phyloP scores from a whole-genome alignment of 768 basidiomycete genomes.

The Pleurotus giganteus region DNA sequence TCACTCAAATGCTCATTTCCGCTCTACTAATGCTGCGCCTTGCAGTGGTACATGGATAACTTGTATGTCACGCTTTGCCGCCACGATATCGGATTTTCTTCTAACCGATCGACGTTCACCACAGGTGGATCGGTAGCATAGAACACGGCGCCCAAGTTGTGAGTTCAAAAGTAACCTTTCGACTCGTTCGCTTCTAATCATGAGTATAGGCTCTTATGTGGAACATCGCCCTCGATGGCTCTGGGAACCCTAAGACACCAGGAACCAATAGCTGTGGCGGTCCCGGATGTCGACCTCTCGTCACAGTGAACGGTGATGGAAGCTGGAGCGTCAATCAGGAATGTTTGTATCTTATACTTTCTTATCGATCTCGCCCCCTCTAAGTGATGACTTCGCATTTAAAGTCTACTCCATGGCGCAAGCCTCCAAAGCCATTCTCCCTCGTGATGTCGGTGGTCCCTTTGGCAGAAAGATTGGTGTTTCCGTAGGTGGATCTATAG shows the following conservation, averaged over 20 bases:
- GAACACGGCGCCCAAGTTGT: conserved; percentile 30
- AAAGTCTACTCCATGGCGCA: conserved; percentile 73
- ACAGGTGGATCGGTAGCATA: conserved; percentile 27
- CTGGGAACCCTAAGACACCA: conserved; percentile 62
- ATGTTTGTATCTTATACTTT: conserved; percentile 38
- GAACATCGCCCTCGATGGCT: conserved; percentile 67
- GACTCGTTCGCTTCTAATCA: background rate
- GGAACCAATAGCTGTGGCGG: conserved; percentile 62
- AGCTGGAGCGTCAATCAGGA: conserved; percentile 71
- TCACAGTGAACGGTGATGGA: conserved; percentile 62
- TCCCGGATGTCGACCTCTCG: conserved; percentile 63
- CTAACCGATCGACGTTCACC: background rate
- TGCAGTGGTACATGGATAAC: conserved; percentile 9
- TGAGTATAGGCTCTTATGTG: conserved; percentile 60
- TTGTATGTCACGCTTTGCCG: background rate
- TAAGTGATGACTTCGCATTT: background rate
- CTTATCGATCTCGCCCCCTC: background rate
- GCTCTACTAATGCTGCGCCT: background rate
- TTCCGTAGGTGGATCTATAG: conserved; percentile 51
- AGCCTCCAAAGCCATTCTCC: conserved; percentile 69
- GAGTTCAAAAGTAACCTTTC: background rate
- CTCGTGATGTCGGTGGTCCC: conserved; percentile 65
- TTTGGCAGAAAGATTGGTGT: conserved; percentile 69
- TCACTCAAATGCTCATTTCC: background rate
- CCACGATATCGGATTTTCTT: too few relatives aligned